These are phyloP conservation scores for Apophysomyces trapeziformis DNA, from an alignment of 371 early-diverging fungal species.

Conservation along the genomic window DNA sequence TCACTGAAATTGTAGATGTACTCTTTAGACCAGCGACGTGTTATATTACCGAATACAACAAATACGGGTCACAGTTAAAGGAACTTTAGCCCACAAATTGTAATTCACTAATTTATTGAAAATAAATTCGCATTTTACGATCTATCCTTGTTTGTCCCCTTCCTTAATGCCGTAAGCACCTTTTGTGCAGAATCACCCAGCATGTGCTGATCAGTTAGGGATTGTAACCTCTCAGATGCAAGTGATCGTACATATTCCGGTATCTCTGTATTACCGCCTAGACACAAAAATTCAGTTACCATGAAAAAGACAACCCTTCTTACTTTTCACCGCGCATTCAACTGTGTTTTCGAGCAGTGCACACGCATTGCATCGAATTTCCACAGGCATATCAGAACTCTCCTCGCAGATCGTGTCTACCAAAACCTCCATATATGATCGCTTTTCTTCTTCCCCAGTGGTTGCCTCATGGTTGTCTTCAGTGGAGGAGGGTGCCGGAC, in stretches of 20 bases:
- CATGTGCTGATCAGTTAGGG: background rate
- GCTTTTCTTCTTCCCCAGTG: slow-evolving; percentile 22
- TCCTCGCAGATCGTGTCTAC: slow-evolving; percentile 39
- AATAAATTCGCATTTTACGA: background rate
- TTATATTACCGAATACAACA: too few species aligned
- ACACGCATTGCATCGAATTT: slow-evolving; percentile 58
- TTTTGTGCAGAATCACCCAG: slow-evolving; percentile 9
- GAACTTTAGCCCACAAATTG: background rate
- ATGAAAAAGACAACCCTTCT: background rate
- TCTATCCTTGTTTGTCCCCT: background rate
- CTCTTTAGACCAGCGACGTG: too few species aligned
- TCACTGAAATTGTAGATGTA: too few species aligned
- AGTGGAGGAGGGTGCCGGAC: slow-evolving; percentile 19
- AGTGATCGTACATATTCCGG: background rate
- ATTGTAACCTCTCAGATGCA: slow-evolving; percentile 6
- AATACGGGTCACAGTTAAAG: too few species aligned
- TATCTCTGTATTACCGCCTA: slow-evolving; percentile 2
- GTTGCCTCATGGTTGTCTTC: slow-evolving; percentile 25
- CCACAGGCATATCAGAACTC: slow-evolving; percentile 26
- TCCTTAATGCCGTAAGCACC: slow-evolving; percentile 6
- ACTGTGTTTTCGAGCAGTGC: slow-evolving; percentile 52
- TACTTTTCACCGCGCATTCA: slow-evolving; percentile 43
- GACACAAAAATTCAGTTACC: background rate
- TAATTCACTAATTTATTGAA: background rate
- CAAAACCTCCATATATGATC: slow-evolving; percentile 51